Conservation (phyloP, 345 rosid genomes). For the Chamaenerion angustifolium region DNA sequence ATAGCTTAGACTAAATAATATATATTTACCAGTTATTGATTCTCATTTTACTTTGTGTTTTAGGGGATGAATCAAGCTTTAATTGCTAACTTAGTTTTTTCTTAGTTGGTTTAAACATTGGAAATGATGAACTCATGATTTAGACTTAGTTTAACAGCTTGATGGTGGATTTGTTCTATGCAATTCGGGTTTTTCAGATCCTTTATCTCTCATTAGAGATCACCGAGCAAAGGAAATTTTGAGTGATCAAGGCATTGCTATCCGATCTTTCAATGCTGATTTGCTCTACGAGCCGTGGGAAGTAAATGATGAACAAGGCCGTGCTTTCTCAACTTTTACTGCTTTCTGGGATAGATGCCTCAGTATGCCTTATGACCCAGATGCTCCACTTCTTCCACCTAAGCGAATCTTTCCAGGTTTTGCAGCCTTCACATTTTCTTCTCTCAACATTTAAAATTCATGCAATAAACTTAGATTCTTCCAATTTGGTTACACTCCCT, state of each 20-base stretch:
- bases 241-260: slow-evolving; percentile 57
- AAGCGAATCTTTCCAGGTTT: slow-evolving; percentile 85
- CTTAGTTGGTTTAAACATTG: no score
- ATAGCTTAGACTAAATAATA: no score
- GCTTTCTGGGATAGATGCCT: slow-evolving; percentile 94
- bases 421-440: neutral
- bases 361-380: slow-evolving; percentile 95
- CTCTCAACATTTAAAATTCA: no score
- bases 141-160: neutral
- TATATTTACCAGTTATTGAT: no score
- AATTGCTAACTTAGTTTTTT: no score
- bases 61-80: no score
- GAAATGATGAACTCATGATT: neutral
- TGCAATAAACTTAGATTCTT: no score
- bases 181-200: slow-evolving; percentile 40
- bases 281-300: slow-evolving; percentile 99
- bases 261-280: slow-evolving; percentile 80
- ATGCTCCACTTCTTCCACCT: slow-evolving; percentile 94
- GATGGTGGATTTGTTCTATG: neutral
- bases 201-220: slow-evolving; percentile 84
- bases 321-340: slow-evolving; percentile 59
- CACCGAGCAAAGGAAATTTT: slow-evolving; percentile 77
- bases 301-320: slow-evolving; percentile 65
- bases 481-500: no score
- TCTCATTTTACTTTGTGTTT: no score